Conservation (phyloP, 2,329 filamentous ascomycete genomes). For the Shiraia sp. region DNA sequence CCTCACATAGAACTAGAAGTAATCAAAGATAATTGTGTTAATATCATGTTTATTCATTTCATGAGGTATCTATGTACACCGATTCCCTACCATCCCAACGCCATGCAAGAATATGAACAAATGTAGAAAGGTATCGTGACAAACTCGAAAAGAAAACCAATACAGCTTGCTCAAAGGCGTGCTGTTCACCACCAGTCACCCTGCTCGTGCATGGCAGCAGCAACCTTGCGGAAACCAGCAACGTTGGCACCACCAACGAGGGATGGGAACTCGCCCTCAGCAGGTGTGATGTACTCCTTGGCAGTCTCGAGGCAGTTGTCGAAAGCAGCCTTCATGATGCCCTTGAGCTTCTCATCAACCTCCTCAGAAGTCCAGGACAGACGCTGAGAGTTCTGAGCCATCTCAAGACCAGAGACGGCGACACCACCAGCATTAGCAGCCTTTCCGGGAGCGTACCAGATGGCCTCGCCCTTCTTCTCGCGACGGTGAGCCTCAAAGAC, state of each 20-base stretch:
- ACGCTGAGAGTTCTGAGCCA: conserved; percentile 95
- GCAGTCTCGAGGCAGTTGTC: conserved; percentile 85
- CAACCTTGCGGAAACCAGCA: conserved; percentile 96
- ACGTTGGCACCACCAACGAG: conserved; percentile 95
- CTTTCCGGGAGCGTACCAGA: conserved; percentile 97
- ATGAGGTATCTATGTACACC: no score
- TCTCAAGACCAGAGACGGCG: conserved; percentile 95
- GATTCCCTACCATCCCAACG: no score
- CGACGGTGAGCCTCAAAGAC: conserved; percentile 81
- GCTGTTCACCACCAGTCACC: conserved; percentile 78
- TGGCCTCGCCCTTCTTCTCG: conserved; percentile 68
- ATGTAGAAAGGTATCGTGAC: no score
- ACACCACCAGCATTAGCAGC: conserved; percentile 97
- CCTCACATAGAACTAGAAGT: no score
- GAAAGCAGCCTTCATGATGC: conserved; percentile 95
- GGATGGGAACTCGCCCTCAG: conserved; percentile 83
- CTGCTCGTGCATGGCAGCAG: conserved; percentile 90
- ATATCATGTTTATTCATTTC: no score
- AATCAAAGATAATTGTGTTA: no score
- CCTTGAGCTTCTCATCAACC: conserved; percentile 88
- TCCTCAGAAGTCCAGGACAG: conserved; percentile 85
- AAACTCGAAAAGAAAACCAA: no score
- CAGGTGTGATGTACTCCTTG: conserved; percentile 79
- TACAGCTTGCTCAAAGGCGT: conserved; percentile 12
- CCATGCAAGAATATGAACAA: no score